Conservation (phyloP, 768 basidiomycete species). For the Coprinellus micaceus region DNA sequence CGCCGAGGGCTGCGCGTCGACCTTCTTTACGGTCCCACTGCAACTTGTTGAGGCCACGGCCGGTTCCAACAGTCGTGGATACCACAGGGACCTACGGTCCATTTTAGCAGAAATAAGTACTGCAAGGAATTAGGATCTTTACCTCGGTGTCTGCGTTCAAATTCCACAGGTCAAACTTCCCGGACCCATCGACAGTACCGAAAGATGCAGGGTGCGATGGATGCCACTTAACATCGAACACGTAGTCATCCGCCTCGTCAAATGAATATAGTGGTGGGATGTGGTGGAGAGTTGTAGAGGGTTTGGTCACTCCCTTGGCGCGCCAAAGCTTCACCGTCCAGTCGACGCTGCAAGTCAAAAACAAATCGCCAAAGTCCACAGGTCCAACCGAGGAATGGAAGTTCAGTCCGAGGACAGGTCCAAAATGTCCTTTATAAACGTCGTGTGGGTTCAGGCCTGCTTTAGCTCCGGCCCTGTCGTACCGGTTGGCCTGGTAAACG, state of each 20-base stretch:
- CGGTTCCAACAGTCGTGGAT: slow-evolving; percentile 76
- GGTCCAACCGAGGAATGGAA: slow-evolving; percentile 92
- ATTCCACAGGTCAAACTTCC: slow-evolving; percentile 97
- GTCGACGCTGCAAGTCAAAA: slow-evolving; percentile 89
- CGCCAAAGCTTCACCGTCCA: slow-evolving; percentile 99
- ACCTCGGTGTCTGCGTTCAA: slow-evolving; percentile 96
- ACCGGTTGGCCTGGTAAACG: slow-evolving; percentile 93
- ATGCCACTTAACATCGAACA: slow-evolving; percentile 99
- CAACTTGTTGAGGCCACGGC: slow-evolving; percentile 89
- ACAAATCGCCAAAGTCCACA: slow-evolving; percentile 93
- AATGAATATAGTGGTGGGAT: slow-evolving; percentile 88
- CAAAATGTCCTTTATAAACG: slow-evolving; percentile 88
- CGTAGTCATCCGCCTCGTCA: slow-evolving; percentile 97
- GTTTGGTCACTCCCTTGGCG: slow-evolving; percentile 71
- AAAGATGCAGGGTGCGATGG: slow-evolving; percentile 93
- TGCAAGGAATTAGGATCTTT: no score
- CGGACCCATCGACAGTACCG: slow-evolving; percentile 90
- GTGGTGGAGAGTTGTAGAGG: slow-evolving; percentile 54
- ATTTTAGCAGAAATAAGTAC: slow-evolving; percentile 5
- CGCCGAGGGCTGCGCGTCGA: slow-evolving; percentile 83
- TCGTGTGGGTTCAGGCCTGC: slow-evolving; percentile 93
- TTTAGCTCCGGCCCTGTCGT: slow-evolving; percentile 95
- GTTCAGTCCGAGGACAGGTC: slow-evolving; percentile 90
- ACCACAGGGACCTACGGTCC: slow-evolving; percentile 87
- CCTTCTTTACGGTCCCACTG: slow-evolving; percentile 95